Base-by-base conservation (phyloP, 371 early-diverging fungal genomes). In the Mortierella sp. region DNA sequence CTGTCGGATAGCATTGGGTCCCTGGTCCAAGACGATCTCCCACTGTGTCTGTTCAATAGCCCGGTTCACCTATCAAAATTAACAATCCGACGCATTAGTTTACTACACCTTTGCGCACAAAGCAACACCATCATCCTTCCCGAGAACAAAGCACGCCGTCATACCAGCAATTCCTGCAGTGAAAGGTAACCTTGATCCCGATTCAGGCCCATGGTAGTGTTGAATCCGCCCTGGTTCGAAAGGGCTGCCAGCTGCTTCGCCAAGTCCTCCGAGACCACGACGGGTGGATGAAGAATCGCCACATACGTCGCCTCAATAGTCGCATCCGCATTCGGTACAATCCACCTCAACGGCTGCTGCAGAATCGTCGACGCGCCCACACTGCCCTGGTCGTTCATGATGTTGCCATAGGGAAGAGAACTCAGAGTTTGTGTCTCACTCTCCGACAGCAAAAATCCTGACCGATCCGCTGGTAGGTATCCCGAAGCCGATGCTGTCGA, bases 301-400 rank as follows among this genome's bases (percentile, higher is more conserved):
- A 83, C 76, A 70, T 75, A 83, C 0, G 73, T 66, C 22, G 84
- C 84, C 58, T 78, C 79, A 1, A 83, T 68, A 1, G 79, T 44
- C 5, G 79, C 13, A n/a, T 83, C 84, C 4, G 70, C 41, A 10
- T 26, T 79, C 6, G 84, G 84, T 24, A 83, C 84, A 10, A 83
- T 66, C 84, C 84, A 83, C n/a, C 70, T 76, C 67, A 79, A 47
- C 0, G 84, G 84, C 7, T 79, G 79, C 31, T 79, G 84, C 14
- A 83, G 65, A 29, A 79, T 76, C 7, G 82, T 81, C 8, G 74
- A 74, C 16, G 71, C 50, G 26, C 66, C 61, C 14, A 81, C 82
- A 47, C 82, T 81, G 24, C 78, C 78, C 61, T 81, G 82, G 39
- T 81, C 82, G 40, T 77, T 81, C 82, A 81, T 81, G n/a, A 81